Conservation (phyloP, 805 yeast species). For the Tetrapisispora iriomotensis region DNA sequence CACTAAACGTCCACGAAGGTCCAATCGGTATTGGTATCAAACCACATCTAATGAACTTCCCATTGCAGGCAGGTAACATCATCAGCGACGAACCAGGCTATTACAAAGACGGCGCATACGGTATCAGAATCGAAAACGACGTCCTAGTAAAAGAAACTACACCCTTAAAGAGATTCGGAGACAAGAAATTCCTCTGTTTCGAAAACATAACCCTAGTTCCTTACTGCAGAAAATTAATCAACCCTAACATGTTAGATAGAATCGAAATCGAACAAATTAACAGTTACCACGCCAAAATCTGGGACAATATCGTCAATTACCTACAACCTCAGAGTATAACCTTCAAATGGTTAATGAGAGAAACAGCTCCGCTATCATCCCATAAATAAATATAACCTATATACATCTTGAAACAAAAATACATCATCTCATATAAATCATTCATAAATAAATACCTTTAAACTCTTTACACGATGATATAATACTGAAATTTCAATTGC, state of each 20-base stretch:
- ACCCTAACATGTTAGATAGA: slow-evolving; percentile 40
- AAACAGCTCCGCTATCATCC: slow-evolving; percentile 28
- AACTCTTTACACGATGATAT: too few species aligned
- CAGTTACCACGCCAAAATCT: slow-evolving; percentile 49
- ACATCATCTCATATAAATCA: too few species aligned
- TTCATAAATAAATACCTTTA: too few species aligned
- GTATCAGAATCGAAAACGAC: slow-evolving; percentile 84
- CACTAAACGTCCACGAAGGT: slow-evolving; percentile 86
- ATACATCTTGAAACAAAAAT: too few species aligned
- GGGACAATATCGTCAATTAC: slow-evolving; percentile 40
- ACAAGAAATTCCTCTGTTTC: slow-evolving; percentile 51
- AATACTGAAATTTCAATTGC: too few species aligned
- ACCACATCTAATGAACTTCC: slow-evolving; percentile 38
- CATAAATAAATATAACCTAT: not conserved
- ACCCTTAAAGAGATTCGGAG: slow-evolving; percentile 28
- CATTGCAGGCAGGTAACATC: slow-evolving; percentile 58
- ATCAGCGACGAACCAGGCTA: slow-evolving; percentile 92
- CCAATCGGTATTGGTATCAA: slow-evolving; percentile 72
- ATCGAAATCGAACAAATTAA: slow-evolving; percentile 67
- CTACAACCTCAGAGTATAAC: slow-evolving; percentile 53
- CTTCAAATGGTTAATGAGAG: slow-evolving; percentile 59
- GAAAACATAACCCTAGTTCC: slow-evolving; percentile 84
- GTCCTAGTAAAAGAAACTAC: slow-evolving; percentile 41
- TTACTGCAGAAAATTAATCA: slow-evolving; percentile 67
- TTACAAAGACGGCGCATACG: slow-evolving; percentile 82